Conservation (phyloP, 768 basidiomycete species). For the Coprinopsis strossmayeri region DNA sequence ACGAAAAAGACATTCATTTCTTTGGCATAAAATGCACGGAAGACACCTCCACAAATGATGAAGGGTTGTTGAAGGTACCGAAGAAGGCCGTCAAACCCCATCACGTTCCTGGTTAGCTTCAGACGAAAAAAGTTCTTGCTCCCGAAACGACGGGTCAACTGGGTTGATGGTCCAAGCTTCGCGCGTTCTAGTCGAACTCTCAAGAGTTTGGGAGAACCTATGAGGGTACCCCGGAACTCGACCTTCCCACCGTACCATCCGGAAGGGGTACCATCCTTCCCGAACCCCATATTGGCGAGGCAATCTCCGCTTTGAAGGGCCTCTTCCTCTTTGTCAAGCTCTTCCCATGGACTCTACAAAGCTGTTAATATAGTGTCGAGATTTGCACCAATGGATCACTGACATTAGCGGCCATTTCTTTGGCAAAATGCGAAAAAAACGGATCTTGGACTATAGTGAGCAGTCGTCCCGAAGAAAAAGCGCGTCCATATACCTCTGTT, state of each 20-base stretch:
- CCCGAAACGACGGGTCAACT: conserved; percentile 55
- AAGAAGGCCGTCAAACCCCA: conserved; percentile 26
- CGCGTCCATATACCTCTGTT: too few relatives aligned
- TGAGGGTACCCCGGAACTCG: conserved; percentile 37
- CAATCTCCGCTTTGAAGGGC: conserved; percentile 24
- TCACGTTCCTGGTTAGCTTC: conserved; percentile 29
- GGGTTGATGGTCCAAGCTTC: conserved; percentile 46
- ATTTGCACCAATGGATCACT: not conserved
- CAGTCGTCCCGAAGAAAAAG: too few relatives aligned
- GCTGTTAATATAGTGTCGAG: not conserved
- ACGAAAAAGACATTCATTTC: conserved; percentile 50
- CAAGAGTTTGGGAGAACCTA: conserved; percentile 12
- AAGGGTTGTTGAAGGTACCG: conserved; percentile 43
- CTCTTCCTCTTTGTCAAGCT: conserved; percentile 50
- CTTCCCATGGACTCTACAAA: conserved; percentile 51
- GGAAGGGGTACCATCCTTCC: conserved; percentile 25
- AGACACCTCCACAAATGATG: conserved; percentile 48
- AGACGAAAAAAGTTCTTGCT: conserved; percentile 50
- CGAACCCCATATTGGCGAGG: conserved; percentile 36
- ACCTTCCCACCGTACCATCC: conserved; percentile 59
- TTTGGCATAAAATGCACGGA: conserved; percentile 55
- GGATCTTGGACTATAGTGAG: too few relatives aligned
- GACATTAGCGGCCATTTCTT: not conserved
- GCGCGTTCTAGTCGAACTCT: conserved; percentile 40
- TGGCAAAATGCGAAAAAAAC: not conserved